A percentile compares a stretch with the other conserved stretches of the same genome.
phyloP scores from a whole-genome alignment of 1,284 basidiomycete species.

The Cryptococcus sp. region DNA sequence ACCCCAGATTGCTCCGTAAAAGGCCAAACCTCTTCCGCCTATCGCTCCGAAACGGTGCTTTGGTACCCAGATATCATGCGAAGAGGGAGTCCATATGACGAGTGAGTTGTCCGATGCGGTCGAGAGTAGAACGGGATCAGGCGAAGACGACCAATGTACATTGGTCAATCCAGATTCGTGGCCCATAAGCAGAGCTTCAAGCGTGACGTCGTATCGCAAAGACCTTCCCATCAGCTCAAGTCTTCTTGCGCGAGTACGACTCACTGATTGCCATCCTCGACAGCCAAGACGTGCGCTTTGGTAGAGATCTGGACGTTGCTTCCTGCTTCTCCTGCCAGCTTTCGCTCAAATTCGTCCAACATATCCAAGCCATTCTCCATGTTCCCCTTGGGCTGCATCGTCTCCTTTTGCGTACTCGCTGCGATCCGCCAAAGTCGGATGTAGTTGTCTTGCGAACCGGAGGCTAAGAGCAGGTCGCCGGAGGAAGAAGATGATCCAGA shows the following conservation, averaged over 20 bases:
- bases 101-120: constrained; percentile 88
- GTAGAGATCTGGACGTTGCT: constrained; percentile 76
- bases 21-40: constrained; percentile 79
- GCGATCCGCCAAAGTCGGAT: constrained; percentile 77
- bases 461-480: constrained; percentile 60
- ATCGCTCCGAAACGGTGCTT: constrained; percentile 85
- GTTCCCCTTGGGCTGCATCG: constrained; percentile 14
- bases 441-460: constrained; percentile 86
- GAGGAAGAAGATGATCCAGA: constrained; percentile 16
- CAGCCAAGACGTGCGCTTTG: constrained; percentile 67
- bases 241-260: constrained; percentile 11
- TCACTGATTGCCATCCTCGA: constrained; percentile 56
- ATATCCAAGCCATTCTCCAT: constrained; percentile 55
- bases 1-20: constrained; percentile 79
- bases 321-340: constrained; percentile 60
- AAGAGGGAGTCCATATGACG: constrained; percentile 80
- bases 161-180: constrained; percentile 89
- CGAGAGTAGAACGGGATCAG: constrained; percentile 61
- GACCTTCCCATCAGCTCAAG: background rate
- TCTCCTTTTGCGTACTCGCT: constrained; percentile 49
- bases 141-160: constrained; percentile 64
- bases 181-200: constrained; percentile 85
- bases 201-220: constrained; percentile 65
- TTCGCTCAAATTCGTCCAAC: constrained; percentile 79
- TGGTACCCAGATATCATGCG: constrained; percentile 77